phyloP scores from a whole-genome alignment of 2,329 filamentous ascomycete genomes.

The Verticillium isaacii region DNA sequence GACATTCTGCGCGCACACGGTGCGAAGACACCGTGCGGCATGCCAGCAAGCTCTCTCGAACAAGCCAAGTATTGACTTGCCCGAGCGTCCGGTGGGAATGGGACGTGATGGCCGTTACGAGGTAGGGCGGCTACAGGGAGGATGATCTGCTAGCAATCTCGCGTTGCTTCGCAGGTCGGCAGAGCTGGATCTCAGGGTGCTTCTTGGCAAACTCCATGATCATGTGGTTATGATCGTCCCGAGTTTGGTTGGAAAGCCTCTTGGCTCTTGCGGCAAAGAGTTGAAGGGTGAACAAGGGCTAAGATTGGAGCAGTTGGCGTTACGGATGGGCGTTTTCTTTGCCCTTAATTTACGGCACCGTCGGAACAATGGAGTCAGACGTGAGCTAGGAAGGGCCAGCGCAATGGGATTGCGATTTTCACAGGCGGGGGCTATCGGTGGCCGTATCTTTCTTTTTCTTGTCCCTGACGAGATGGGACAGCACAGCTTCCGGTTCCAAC shows the following conservation, averaged over 20 bases:
- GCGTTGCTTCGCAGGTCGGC: neutral
- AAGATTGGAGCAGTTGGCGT: neutral
- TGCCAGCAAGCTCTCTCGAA: neutral
- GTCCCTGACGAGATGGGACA: neutral
- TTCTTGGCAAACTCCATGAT: neutral
- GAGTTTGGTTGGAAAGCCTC: conserved; percentile 10
- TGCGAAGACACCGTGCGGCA: neutral
- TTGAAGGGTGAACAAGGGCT: neutral
- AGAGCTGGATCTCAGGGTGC: neutral
- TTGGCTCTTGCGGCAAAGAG: conserved; percentile 1
- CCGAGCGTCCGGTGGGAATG: neutral
- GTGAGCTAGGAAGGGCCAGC: neutral
- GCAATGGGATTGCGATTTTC: neutral
- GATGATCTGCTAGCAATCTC: neutral
- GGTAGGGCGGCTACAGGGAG: neutral
- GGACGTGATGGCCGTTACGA: neutral
- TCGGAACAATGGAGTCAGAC: neutral
- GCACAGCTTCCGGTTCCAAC: neutral
- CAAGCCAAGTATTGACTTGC: neutral
- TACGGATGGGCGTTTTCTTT: neutral
- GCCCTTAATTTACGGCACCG: neutral
- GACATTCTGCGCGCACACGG: neutral
- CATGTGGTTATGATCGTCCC: conserved; percentile 1
- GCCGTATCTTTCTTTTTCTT: neutral
- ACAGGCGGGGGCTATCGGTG: neutral